These are phyloP conservation scores for Irpex sp. DNA, from an alignment of 1,284 basidiomycete genomes.

Conservation along the genomic window DNA sequence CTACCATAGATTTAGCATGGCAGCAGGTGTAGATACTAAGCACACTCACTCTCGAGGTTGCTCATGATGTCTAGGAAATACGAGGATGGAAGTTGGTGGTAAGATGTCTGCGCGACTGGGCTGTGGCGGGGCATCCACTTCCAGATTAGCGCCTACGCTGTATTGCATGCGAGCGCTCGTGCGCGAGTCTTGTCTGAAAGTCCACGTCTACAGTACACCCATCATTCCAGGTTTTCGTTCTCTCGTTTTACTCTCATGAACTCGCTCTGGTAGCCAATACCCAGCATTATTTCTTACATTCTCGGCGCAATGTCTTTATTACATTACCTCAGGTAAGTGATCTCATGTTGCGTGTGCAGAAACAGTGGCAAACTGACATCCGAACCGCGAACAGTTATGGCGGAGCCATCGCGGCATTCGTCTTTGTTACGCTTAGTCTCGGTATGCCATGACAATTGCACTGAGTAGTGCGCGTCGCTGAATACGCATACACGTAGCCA, in stretches of 20 bases:
- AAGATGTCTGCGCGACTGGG: neutral
- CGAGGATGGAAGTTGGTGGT: neutral
- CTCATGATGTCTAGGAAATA: constrained; percentile 49
- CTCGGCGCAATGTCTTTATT: constrained; percentile 17
- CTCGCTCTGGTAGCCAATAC: constrained; percentile 14
- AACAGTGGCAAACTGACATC: neutral
- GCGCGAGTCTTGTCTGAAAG: neutral
- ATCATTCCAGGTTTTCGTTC: neutral
- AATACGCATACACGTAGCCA: constrained; percentile 49
- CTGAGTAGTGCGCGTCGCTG: neutral
- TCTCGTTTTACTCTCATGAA: neutral
- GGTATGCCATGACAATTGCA: constrained; percentile 14
- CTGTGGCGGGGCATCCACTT: neutral
- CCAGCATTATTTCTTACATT: neutral
- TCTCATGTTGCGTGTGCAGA: neutral
- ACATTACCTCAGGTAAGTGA: constrained; percentile 20
- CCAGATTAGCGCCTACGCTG: neutral
- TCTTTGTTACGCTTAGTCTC: constrained; percentile 31
- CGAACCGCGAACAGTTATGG: constrained; percentile 21
- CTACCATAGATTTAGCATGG: constrained; percentile 41
- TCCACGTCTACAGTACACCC: neutral
- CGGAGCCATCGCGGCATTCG: constrained; percentile 29
- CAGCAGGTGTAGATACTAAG: neutral
- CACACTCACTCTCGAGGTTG: constrained; percentile 79
- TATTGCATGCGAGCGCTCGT: neutral